A percentile compares a stretch with the other conserved stretches of the same genome.
Conservation (phyloP, 2,329 filamentous ascomycete species). For the Ophiostoma quercus region DNA sequence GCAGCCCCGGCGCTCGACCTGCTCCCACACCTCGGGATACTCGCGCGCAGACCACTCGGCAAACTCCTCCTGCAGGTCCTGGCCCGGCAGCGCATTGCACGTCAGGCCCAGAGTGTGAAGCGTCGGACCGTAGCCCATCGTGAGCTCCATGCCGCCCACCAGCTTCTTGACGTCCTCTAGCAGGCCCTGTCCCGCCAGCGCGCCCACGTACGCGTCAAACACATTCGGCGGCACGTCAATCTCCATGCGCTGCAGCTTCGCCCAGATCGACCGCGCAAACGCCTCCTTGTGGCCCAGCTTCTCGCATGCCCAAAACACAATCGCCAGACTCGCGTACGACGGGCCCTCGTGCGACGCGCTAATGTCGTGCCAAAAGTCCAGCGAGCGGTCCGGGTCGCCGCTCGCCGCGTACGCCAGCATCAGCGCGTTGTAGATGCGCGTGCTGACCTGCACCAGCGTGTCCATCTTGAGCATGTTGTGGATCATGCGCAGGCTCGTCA, state of each 20-base stretch:
- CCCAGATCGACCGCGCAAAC: constrained; percentile 64
- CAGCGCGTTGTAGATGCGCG: constrained; percentile 71
- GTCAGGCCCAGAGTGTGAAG: constrained; percentile 61
- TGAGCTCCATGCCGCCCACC: constrained; percentile 60
- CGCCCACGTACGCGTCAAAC: constrained; percentile 71
- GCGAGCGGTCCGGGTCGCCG: constrained; percentile 58
- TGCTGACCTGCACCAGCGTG: constrained; percentile 69
- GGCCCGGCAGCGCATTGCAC: constrained; percentile 66
- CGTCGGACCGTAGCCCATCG: constrained; percentile 64
- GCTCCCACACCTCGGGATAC: constrained; percentile 64
- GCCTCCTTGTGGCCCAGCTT: constrained; percentile 47
- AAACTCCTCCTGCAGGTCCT: constrained; percentile 61
- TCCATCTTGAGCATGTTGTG: constrained; percentile 97
- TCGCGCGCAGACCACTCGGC: constrained; percentile 66
- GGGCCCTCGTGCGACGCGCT: constrained; percentile 81
- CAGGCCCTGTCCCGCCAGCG: constrained; percentile 66
- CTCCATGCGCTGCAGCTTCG: constrained; percentile 65
- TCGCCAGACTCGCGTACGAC: constrained; percentile 70
- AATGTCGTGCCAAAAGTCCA: constrained; percentile 81
- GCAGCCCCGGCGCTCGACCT: constrained; percentile 53
- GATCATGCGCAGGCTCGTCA: constrained; percentile 64
- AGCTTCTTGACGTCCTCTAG: constrained; percentile 62
- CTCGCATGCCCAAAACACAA: constrained; percentile 77
- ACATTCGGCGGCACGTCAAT: constrained; percentile 69
- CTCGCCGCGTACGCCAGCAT: constrained; percentile 79